Evolutionary conservation across 768 basidiomycete species (phyloP).

Genomic region (Naganishia antarctica): DNA sequence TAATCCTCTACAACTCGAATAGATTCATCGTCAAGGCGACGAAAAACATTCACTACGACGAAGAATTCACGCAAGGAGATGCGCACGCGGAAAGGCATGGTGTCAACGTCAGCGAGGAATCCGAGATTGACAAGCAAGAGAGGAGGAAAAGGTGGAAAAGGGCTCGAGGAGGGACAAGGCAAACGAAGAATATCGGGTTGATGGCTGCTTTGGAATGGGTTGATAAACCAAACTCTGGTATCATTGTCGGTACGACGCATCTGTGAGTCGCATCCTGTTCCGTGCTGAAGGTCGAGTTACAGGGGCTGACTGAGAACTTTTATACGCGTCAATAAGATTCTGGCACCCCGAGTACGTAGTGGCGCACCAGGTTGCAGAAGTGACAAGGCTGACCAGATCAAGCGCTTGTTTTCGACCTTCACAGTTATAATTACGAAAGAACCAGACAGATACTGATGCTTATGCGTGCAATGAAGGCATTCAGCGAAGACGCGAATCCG

Average conservation of each 20-base stretch:
- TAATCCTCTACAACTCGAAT: slow-evolving; percentile 65
- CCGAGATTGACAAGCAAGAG: slow-evolving; percentile 53
- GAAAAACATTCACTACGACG: slow-evolving; percentile 64
- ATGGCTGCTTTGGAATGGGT: slow-evolving; percentile 62
- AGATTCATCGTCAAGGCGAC: slow-evolving; percentile 55
- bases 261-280: slow-evolving; percentile 47
- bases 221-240: slow-evolving; percentile 53
- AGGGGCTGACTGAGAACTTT: neutral
- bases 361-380: slow-evolving; percentile 40
- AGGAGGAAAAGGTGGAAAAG: slow-evolving; percentile 49
- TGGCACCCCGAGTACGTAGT: slow-evolving; percentile 77
- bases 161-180: slow-evolving; percentile 41
- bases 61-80: slow-evolving; percentile 51
- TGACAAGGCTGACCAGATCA: slow-evolving; percentile 52
- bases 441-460: slow-evolving; percentile 72
- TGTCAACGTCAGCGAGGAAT: slow-evolving; percentile 52
- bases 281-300: neutral
- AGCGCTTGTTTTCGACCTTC: slow-evolving; percentile 30
- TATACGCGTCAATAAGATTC: slow-evolving; percentile 52
- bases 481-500: slow-evolving; percentile 51
- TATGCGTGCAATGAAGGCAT: slow-evolving; percentile 60
- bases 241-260: slow-evolving; percentile 82
- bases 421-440: slow-evolving; percentile 63
- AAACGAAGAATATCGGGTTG: slow-evolving; percentile 64
- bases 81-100: slow-evolving; percentile 42